phyloP scores from a whole-genome alignment of 495 filamentous ascomycete genomes.

The Podospora conica region DNA sequence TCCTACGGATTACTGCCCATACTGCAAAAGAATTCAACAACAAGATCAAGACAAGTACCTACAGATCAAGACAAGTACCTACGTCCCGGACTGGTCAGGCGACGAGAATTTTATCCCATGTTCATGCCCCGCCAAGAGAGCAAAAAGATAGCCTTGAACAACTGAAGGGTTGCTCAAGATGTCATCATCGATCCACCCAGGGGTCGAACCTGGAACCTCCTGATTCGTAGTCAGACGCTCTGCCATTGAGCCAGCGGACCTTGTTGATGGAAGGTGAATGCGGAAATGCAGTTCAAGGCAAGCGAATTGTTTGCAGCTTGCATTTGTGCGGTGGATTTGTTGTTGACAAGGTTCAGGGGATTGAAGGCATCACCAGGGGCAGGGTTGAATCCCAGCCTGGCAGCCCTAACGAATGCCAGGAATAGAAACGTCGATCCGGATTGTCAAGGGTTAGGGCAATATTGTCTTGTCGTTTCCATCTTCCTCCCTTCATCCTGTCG shows the following conservation, averaged over 20 bases:
- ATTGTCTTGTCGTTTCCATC: neutral
- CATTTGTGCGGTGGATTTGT: neutral
- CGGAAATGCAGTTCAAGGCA: neutral
- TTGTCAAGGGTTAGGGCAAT: neutral
- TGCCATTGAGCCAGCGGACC: constrained; percentile 8
- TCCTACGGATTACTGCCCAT: too few relatives aligned
- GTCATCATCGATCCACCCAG: constrained; percentile 7
- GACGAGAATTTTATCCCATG: too few relatives aligned
- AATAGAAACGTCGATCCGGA: neutral
- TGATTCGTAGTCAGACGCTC: constrained; percentile 11
- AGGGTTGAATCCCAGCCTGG: neutral
- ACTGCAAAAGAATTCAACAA: too few relatives aligned
- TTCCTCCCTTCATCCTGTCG: too few relatives aligned
- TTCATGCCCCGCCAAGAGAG: too few relatives aligned
- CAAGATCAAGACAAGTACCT: too few relatives aligned
- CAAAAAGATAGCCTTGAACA: neutral
- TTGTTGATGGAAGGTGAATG: neutral
- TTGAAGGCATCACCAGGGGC: neutral
- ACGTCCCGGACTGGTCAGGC: too few relatives aligned
- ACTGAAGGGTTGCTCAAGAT: too few relatives aligned
- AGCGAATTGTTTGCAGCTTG: neutral
- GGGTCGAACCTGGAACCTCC: constrained; percentile 8
- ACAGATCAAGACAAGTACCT: too few relatives aligned
- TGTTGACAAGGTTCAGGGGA: neutral
- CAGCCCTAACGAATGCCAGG: neutral